Conservation (phyloP, 2,329 filamentous ascomycete species). For the Hypoxylon sp. region DNA sequence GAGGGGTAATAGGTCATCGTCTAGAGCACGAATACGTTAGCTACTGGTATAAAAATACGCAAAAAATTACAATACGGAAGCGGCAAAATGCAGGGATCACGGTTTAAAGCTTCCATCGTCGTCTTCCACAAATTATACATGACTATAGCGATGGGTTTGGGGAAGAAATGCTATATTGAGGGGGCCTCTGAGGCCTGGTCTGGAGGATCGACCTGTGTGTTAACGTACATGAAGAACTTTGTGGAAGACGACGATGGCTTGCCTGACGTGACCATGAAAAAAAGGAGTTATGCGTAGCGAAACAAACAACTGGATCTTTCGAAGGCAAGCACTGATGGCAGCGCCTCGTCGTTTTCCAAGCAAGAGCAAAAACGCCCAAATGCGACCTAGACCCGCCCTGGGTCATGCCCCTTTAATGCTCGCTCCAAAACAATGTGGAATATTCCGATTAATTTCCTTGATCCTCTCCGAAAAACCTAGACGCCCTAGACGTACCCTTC, state of each 20-base stretch:
- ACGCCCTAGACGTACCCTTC: constrained; percentile 51
- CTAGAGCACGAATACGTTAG: constrained; percentile 67
- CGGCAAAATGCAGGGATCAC: constrained; percentile 60
- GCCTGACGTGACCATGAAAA: constrained; percentile 67
- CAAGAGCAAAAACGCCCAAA: constrained; percentile 56
- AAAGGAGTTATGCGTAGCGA: constrained; percentile 54
- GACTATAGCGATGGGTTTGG: constrained; percentile 58
- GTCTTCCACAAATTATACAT: constrained; percentile 68
- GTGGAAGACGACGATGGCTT: constrained; percentile 80
- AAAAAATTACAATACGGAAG: constrained; percentile 50
- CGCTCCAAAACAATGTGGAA: constrained; percentile 60
- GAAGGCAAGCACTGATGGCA: constrained; percentile 51
- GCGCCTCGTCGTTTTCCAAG: constrained; percentile 55
- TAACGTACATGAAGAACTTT: constrained; percentile 76
- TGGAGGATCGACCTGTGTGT: constrained; percentile 61
- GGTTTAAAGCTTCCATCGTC: constrained; percentile 72
- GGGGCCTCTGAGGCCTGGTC: constrained; percentile 58
- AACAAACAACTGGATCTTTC: constrained; percentile 50
- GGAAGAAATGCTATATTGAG: constrained; percentile 65
- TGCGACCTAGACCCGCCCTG: constrained; percentile 55
- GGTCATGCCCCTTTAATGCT: constrained; percentile 61
- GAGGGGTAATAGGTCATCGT: constrained; percentile 73
- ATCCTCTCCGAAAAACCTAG: constrained; percentile 50
- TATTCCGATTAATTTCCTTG: constrained; percentile 52
- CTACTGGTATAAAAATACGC: constrained; percentile 46